phyloP scores from a whole-genome alignment of 1,284 basidiomycete genomes.

The Sporisorium reilianum region DNA sequence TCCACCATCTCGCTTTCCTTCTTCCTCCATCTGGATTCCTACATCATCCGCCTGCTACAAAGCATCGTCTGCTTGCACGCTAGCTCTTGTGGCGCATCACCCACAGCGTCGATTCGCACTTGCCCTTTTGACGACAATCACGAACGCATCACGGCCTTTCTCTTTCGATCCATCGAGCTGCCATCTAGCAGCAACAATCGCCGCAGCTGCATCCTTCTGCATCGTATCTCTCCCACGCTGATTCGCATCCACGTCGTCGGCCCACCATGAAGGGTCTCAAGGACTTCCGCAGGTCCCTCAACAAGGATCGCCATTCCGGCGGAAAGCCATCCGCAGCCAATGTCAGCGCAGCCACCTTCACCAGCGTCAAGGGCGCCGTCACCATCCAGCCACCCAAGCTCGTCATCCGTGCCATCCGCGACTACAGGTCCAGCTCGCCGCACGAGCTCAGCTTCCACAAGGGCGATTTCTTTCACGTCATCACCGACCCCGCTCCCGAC shows the following conservation, averaged over 20 bases:
- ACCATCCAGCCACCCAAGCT: slow-evolving; percentile 82
- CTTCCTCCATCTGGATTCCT: background rate
- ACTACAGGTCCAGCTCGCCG: slow-evolving; percentile 80
- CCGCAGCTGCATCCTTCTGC: background rate
- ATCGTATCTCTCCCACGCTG: background rate
- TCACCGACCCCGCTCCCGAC: slow-evolving; percentile 75
- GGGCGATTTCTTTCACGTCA: slow-evolving; percentile 98
- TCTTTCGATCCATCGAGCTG: background rate
- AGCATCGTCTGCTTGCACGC: background rate
- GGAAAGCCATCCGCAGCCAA: slow-evolving; percentile 40
- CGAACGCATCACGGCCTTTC: slow-evolving; percentile 8
- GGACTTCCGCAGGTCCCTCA: slow-evolving; percentile 64
- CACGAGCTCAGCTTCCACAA: slow-evolving; percentile 90
- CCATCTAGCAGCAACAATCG: background rate
- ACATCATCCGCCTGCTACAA: background rate
- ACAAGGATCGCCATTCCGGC: slow-evolving; percentile 58
- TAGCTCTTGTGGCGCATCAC: background rate
- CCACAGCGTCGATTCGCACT: background rate
- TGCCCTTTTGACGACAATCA: slow-evolving; percentile 7
- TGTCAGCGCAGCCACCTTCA: slow-evolving; percentile 32
- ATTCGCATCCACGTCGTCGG: background rate
- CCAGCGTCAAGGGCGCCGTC: slow-evolving; percentile 54
- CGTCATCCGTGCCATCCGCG: slow-evolving; percentile 86
- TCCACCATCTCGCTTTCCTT: background rate
- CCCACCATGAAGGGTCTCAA: slow-evolving; percentile 64